Conservation (phyloP, 441 rosid species). For the Gossypium gossypioides region DNA sequence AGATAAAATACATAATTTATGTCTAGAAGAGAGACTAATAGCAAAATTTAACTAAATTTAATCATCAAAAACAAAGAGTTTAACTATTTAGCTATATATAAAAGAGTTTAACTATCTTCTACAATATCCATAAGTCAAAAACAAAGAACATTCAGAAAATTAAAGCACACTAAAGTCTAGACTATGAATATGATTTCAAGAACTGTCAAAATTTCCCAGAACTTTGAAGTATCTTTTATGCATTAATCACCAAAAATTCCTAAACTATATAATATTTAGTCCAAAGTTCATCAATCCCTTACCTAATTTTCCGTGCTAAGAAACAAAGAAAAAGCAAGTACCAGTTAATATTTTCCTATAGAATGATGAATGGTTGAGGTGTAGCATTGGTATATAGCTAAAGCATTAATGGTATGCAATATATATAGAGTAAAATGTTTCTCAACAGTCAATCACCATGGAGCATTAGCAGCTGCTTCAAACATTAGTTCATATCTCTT, state of each 20-base stretch:
- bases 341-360: neutral
- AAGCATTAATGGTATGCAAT: neutral
- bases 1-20: too few relatives aligned
- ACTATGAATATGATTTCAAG: neutral
- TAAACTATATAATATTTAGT: neutral
- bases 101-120: neutral
- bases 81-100: too few relatives aligned
- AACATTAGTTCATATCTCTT: neutral
- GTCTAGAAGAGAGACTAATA: too few relatives aligned
- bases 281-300: neutral
- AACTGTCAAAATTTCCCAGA: neutral
- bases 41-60: neutral
- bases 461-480: constrained; percentile 1
- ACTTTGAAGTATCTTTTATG: neutral
- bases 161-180: neutral
- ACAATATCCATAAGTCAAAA: neutral
- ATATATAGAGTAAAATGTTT: neutral
- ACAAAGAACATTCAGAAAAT: neutral
- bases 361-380: neutral
- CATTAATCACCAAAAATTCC: neutral
- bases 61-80: neutral
- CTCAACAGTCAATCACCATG: neutral
- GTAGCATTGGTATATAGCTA: neutral
- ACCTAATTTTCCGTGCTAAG: neutral
- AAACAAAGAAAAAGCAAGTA: neutral